Evolutionary conservation across 2,329 filamentous ascomycete genomes (phyloP).

Genomic region (Fusarium tuaranense): DNA sequence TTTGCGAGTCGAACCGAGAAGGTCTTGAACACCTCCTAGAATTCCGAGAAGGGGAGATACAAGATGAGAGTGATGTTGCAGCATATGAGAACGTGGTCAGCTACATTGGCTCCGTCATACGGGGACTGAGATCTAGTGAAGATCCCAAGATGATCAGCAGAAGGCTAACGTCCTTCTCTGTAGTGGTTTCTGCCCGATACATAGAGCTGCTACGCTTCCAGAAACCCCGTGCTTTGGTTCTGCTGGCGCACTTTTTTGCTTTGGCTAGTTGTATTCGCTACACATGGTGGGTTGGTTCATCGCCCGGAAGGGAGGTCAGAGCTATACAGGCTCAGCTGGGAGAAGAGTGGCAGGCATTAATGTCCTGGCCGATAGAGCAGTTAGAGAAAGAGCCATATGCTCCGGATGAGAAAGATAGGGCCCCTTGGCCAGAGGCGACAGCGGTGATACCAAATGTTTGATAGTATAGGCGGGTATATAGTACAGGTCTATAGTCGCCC

Average conservation of each 20-base stretch:
- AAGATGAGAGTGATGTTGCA: constrained; percentile 14
- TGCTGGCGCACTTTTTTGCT: constrained; percentile 43
- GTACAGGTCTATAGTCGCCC: neutral
- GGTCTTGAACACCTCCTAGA: constrained; percentile 29
- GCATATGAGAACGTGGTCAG: constrained; percentile 32
- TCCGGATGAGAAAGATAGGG: neutral
- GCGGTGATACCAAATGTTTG: neutral
- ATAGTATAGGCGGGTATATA: neutral
- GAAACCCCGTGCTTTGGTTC: constrained; percentile 36
- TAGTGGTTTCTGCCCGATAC: constrained; percentile 32
- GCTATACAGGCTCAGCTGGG: constrained; percentile 1
- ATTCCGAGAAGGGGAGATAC: constrained; percentile 1
- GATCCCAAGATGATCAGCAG: constrained; percentile 23
- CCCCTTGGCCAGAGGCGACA: neutral
- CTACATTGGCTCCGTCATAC: constrained; percentile 31
- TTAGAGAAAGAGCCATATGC: neutral
- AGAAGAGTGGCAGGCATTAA: constrained; percentile 3
- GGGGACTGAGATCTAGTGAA: constrained; percentile 24
- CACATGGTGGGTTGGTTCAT: constrained; percentile 28
- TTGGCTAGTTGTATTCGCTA: constrained; percentile 19
- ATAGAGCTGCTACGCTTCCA: constrained; percentile 28
- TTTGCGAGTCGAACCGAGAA: constrained; percentile 5
- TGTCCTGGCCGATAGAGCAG: neutral
- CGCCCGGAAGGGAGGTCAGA: neutral
- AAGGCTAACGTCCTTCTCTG: constrained; percentile 33